Conservation (phyloP, 2,329 filamentous ascomycete genomes). For the Ceratocystis cubensis region DNA sequence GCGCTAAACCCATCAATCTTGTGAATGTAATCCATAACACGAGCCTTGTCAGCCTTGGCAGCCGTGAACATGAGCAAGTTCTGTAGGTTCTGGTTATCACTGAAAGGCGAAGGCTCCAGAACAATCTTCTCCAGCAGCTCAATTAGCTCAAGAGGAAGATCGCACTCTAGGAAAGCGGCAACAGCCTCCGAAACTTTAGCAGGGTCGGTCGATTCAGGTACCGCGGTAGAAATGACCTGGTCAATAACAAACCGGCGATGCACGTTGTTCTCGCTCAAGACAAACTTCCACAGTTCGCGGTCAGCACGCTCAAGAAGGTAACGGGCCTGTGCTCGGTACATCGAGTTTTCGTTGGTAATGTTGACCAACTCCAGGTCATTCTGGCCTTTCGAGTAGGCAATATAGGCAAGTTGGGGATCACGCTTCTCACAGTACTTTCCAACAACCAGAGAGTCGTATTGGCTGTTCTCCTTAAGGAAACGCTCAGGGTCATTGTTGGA, state of each 20-base stretch:
- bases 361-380: slow-evolving; percentile 95
- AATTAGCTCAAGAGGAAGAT: slow-evolving; percentile 86
- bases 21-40: slow-evolving; percentile 93
- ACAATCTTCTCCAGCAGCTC: slow-evolving; percentile 98
- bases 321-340: slow-evolving; percentile 96
- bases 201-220: slow-evolving; percentile 83
- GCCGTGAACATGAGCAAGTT: slow-evolving; percentile 94
- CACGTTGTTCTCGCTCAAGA: slow-evolving; percentile 89
- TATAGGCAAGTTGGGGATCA: slow-evolving; percentile 88
- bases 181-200: slow-evolving; percentile 92
- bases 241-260: slow-evolving; percentile 88
- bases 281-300: slow-evolving; percentile 83
- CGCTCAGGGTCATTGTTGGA: slow-evolving; percentile 96
- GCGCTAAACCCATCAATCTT: slow-evolving; percentile 78
- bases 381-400: slow-evolving; percentile 90
- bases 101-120: slow-evolving; percentile 97
- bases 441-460: slow-evolving; percentile 83
- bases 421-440: slow-evolving; percentile 99
- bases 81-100: slow-evolving; percentile 91
- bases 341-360: slow-evolving; percentile 98
- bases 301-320: slow-evolving; percentile 89
- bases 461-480: slow-evolving; percentile 93
- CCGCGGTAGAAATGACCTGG: slow-evolving; percentile 89
- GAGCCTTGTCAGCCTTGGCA: slow-evolving; percentile 87
- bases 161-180: slow-evolving; percentile 78